Evolutionary conservation across 2,329 filamentous ascomycete genomes (phyloP), one percentile per base, ranked within the genome.

Genomic region (Exophiala phaeomuriformis): DNA sequence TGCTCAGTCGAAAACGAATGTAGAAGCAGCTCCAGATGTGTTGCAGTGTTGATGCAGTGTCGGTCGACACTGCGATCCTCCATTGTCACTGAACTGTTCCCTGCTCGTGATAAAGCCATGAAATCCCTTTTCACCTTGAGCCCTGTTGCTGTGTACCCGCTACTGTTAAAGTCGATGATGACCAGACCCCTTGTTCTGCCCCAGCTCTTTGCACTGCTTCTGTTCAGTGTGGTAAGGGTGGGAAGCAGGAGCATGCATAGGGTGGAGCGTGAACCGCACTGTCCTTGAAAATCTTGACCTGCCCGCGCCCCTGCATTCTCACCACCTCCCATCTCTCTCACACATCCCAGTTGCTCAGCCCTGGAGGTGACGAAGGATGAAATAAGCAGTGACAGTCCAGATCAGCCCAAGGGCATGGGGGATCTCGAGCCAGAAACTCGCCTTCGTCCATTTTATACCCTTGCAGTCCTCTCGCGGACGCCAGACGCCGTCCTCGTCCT

Each of bases 361-460:
- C 27, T 32, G 28, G 4, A 31, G 10, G 10, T 32, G 42, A n/a
- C 42, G 42, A 10, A 45, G 6, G 28, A 45, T 45, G 28, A 45
- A 8, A 32, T 41, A 31, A 9, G 52, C 30, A 27, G 39, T n/a
- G 5, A 48, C 37, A 32, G 53, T 41, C 53, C 50, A 59, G 4
- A 49, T 37, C 12, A 45, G 27, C 7, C 47, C 39, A 12, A 54
- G 10, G 35, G 49, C n/a, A 33, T 59, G 51, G 5, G 57, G 57
- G 19, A 59, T 46, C n/a, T 40, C 53, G 8, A 59, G 47, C 57
- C 57, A 59, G 47, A 51, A 52, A 49, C 49, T 55, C n/a, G 40
- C 45, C 12, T 8, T 35, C 4, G 51, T 59, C 51, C 51, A 59
- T 35, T 42, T 51, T 43, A 57, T 51, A 27, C 35, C 28, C 27